phyloP scores from a whole-genome alignment of 2,329 filamentous ascomycete species.

The Neonectria hederae region DNA sequence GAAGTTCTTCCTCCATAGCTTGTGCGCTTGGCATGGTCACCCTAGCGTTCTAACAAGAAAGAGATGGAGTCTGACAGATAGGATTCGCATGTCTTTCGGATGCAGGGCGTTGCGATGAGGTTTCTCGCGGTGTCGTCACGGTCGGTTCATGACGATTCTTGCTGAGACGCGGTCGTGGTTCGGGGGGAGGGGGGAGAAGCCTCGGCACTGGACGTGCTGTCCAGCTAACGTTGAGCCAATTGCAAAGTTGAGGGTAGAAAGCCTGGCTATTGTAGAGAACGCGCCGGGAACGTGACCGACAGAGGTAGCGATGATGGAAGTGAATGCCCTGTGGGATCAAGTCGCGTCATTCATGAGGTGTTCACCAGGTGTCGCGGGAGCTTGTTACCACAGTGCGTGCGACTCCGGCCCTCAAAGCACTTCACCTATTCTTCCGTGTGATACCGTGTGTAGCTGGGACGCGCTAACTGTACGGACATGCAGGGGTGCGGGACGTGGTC shows the following conservation, averaged over 20 bases:
- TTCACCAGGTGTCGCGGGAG: constrained; percentile 39
- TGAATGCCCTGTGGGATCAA: constrained; percentile 22
- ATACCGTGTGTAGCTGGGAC: constrained; percentile 7
- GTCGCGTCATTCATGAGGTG: constrained; percentile 40
- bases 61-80: constrained; percentile 22
- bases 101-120: constrained; percentile 34
- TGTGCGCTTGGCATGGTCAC: constrained; percentile 61
- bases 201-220: constrained; percentile 11
- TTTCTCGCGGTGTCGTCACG: constrained; percentile 33
- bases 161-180: constrained; percentile 37
- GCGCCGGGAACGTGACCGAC: constrained; percentile 22
- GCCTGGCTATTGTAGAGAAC: constrained; percentile 6
- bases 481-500: constrained; percentile 31
- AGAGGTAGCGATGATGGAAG: constrained; percentile 23
- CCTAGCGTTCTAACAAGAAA: constrained; percentile 38
- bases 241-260: background rate
- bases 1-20: constrained; percentile 66
- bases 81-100: constrained; percentile 46
- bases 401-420: constrained; percentile 23
- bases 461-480: constrained; percentile 23
- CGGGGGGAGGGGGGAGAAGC: constrained; percentile 23
- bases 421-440: constrained; percentile 1
- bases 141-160: constrained; percentile 38
- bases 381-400: constrained; percentile 44
- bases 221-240: constrained; percentile 8